Percentiles rank a stretch among this genome's conserved stretches.
Evolutionary conservation across 148 eudicot species (phyloP).

Genomic region (Rhododendron simsii): DNA sequence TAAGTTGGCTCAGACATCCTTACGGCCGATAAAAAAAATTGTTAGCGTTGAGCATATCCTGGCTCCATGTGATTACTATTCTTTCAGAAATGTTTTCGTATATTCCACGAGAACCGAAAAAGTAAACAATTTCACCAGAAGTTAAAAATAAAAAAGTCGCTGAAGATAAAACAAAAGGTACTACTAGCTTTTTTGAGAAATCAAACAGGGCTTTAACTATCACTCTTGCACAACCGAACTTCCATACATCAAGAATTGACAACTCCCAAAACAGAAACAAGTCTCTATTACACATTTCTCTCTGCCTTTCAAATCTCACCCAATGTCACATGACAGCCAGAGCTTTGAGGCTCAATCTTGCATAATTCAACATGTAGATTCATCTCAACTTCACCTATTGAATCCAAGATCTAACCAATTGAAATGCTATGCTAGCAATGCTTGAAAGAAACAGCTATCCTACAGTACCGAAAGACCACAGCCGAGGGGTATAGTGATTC

Average conservation of each 20-base stretch:
- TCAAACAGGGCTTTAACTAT: background rate
- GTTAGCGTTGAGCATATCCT: too few species aligned
- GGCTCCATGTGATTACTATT: background rate
- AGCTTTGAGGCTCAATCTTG: background rate
- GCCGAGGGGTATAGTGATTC: background rate
- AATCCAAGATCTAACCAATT: background rate
- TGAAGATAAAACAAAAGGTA: background rate
- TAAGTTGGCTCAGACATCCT: background rate
- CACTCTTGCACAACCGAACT: background rate
- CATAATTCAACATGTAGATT: background rate
- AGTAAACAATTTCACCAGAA: background rate
- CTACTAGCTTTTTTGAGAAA: background rate
- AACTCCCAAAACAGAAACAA: conserved; percentile 8
- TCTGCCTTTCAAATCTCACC: background rate
- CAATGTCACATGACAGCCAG: conserved; percentile 7
- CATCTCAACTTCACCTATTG: background rate
- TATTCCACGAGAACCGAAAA: background rate
- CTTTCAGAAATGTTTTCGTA: background rate
- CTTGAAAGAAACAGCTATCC: background rate
- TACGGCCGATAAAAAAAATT: background rate
- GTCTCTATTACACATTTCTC: background rate
- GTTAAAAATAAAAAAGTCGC: background rate
- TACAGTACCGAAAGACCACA: background rate
- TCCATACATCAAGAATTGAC: background rate
- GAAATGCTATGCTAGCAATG: background rate